phyloP scores from a whole-genome alignment of 768 basidiomycete genomes.

The Russula brevipes region DNA sequence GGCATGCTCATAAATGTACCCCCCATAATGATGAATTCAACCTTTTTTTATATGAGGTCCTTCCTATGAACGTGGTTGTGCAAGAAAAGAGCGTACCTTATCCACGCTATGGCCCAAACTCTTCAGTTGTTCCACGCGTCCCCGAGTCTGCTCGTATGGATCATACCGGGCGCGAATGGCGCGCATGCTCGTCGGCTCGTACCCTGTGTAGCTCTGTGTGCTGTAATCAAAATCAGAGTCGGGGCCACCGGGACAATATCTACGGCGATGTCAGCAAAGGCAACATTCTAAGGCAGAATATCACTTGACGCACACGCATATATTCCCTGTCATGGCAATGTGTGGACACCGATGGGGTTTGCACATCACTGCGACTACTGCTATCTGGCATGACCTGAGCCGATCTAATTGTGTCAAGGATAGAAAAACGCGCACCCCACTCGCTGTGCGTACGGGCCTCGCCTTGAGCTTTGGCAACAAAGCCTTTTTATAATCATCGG shows the following conservation, averaged over 20 bases:
- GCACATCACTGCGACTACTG: slow-evolving; percentile 99
- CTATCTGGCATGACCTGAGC: slow-evolving; percentile 53
- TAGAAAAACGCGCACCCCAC: slow-evolving; percentile 64
- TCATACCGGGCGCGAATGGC: slow-evolving; percentile 96
- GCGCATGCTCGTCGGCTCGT: slow-evolving; percentile 98
- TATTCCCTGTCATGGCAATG: slow-evolving; percentile 99
- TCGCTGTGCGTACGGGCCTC: slow-evolving; percentile 92
- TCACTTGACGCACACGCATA: slow-evolving; percentile 74
- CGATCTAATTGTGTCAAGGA: background rate
- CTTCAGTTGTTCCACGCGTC: slow-evolving; percentile 92
- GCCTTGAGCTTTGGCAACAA: slow-evolving; percentile 86
- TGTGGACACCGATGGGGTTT: slow-evolving; percentile 99
- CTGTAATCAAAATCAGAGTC: slow-evolving; percentile 99
- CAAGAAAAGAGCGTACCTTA: slow-evolving; percentile 54
- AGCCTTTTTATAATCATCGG: slow-evolving; percentile 93
- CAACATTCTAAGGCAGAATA: background rate
- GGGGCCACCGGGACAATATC: slow-evolving; percentile 97
- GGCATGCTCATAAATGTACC: slow-evolving; percentile 99
- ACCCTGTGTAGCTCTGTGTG: slow-evolving; percentile 93
- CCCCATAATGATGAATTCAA: slow-evolving; percentile 94
- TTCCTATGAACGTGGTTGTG: background rate
- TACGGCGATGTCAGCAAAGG: slow-evolving; percentile 30
- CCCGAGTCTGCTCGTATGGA: slow-evolving; percentile 95
- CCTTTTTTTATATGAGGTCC: slow-evolving; percentile 33
- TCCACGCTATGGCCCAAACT: slow-evolving; percentile 95